Evolutionary conservation across 805 yeast species (phyloP).

Genomic region (Yamadazyma nakazawae): DNA sequence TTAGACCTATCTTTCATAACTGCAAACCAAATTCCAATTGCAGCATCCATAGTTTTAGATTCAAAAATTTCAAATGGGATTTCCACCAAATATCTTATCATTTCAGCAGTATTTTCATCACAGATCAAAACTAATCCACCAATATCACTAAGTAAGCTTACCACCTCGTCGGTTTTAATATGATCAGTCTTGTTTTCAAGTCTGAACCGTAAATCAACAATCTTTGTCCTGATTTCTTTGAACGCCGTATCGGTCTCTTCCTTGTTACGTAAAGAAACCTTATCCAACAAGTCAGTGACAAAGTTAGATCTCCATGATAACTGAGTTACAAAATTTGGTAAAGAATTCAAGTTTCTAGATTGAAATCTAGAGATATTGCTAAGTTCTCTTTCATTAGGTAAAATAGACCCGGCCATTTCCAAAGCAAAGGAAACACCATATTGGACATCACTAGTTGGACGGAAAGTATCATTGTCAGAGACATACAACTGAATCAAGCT

Average conservation of each 20-base stretch:
- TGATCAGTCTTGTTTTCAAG: conserved; percentile 9
- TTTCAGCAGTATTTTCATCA: conserved; percentile 41
- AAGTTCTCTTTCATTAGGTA: conserved; percentile 65
- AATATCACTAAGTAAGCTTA: conserved; percentile 43
- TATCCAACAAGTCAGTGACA: conserved; percentile 30
- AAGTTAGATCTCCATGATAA: conserved; percentile 64
- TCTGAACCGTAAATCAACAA: conserved; percentile 14
- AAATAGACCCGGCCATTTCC: conserved; percentile 75
- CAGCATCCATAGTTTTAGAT: conserved; percentile 55
- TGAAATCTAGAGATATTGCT: conserved; percentile 43
- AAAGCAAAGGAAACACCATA: conserved; percentile 89
- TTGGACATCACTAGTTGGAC: conserved; percentile 39
- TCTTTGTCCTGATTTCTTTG: conserved; percentile 25
- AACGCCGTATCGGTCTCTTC: conserved; percentile 28
- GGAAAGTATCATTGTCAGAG: conserved; percentile 38
- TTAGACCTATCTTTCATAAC: conserved; percentile 64
- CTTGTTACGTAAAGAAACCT: conserved; percentile 24
- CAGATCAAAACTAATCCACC: conserved; percentile 36
- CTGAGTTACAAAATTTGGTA: conserved; percentile 73
- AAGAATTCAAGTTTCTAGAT: conserved; percentile 47
- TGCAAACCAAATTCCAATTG: conserved; percentile 78
- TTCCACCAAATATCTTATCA: conserved; percentile 51
- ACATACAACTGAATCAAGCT: conserved; percentile 77
- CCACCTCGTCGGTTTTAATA: conserved; percentile 26
- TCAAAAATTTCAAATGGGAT: conserved; percentile 72